Evolutionary conservation across 2,329 filamentous ascomycete genomes (phyloP), one percentile per base, ranked within the genome.

Genomic region (Piedraia hortae): DNA sequence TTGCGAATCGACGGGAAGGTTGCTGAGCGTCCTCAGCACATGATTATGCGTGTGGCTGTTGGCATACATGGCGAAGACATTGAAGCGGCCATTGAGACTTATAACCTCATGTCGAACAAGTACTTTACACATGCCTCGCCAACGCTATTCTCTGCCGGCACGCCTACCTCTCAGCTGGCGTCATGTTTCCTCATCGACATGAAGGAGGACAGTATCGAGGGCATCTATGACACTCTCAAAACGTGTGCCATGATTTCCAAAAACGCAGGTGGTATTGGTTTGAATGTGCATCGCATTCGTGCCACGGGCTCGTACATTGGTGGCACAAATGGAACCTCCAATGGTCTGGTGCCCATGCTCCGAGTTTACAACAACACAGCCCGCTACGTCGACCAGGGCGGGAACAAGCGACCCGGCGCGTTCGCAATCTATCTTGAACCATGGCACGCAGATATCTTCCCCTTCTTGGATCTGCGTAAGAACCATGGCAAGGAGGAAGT

Each of bases 201-300:
- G 71, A 97, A 93, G 59, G 80, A 90, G 22, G 85, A 97, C 53
- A 91, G 80, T 50, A 97, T 97, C 42, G 85, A 97, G 35, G 85
- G 85, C 36, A 97, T 97, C 45, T 97, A 97, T 42, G 85, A 97
- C 44, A 97, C 85, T 10, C 62, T 97, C 37, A 97, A 97, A 66
- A 93, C 77, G 2, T 97, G 85, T 51, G 85, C 85, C 35, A 82
- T 97, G 77, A 97, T 97, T 50, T 97, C 85, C 43, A 97, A 97
- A 64, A 93, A 85, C 53, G 85, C 85, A 36, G 85, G 85, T 47
- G 85, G 85, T 46, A 93, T 97, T 45, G 85, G 85, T 39, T 59
- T 97, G 32, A 93, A 97, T 42, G 69, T 82, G 22, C 85, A 97
- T 55, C 71, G 80, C 40, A 97, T 97, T 39, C 78, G 85, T 48